Evolutionary conservation across 2,329 filamentous ascomycete genomes (phyloP).

Genomic region (Seiridium unicorne): DNA sequence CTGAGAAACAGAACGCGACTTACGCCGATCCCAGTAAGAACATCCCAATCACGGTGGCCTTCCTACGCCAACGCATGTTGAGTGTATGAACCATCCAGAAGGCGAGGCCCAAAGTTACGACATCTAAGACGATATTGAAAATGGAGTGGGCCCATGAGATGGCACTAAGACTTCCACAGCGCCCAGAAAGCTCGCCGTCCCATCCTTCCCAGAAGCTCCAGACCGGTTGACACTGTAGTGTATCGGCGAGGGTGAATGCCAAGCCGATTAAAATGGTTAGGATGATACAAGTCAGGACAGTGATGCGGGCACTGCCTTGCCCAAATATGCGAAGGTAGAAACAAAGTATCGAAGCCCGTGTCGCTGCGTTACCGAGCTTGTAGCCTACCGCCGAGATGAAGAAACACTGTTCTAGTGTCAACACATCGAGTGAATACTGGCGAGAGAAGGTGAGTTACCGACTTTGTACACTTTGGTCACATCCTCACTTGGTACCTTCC

Average conservation of each 20-base stretch:
- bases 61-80: not conserved
- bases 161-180: not conserved
- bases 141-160: constrained; percentile 2
- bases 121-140: constrained; percentile 1
- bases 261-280: not conserved
- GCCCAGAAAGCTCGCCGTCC: constrained; percentile 1
- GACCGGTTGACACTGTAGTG: not conserved
- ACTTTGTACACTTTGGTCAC: constrained; percentile 1
- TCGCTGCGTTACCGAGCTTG: not conserved
- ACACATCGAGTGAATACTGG: not conserved
- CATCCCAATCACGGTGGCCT: not conserved
- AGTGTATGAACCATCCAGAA: constrained; percentile 2
- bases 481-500: constrained; percentile 1
- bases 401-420: not conserved
- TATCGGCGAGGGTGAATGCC: not conserved
- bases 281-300: not conserved
- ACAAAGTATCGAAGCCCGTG: not conserved
- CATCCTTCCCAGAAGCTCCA: not conserved
- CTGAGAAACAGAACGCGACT: not conserved
- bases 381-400: not conserved
- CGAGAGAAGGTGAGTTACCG: not conserved
- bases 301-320: not conserved
- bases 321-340: not conserved
- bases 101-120: not conserved
- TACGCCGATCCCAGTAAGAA: constrained; percentile 1